Percentiles rank a stretch among this genome's conserved stretches.
Conservation (phyloP, 305 asterid species). For the Fraxinus dipetala region DNA sequence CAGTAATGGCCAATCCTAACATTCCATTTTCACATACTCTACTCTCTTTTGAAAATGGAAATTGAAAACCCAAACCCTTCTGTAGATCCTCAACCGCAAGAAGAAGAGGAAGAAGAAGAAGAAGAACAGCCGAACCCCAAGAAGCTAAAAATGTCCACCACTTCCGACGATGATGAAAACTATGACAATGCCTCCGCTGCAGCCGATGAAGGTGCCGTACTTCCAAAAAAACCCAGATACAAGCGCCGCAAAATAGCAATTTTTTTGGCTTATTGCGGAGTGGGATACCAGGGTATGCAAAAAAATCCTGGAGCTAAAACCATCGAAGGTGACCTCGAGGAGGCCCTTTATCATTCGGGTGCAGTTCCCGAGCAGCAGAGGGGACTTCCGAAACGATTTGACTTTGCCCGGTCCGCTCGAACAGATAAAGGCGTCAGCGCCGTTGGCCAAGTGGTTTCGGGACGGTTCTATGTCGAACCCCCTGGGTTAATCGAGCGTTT, state of each 20-base stretch:
- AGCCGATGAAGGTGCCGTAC: conserved; percentile 12
- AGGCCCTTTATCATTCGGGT: conserved; percentile 71
- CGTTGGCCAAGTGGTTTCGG: conserved; percentile 94
- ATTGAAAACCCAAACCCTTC: conserved; percentile 28
- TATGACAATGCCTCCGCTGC: conserved; percentile 26
- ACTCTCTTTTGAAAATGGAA: conserved; percentile 31
- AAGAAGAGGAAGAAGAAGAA: conserved; percentile 17
- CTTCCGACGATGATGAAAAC: conserved; percentile 53
- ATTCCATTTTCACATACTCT: not conserved
- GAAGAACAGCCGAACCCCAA: conserved; percentile 48
- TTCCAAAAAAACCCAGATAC: conserved; percentile 46
- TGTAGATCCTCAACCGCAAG: conserved; percentile 21
- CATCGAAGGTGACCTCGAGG: conserved; percentile 93
- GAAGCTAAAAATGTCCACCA: conserved; percentile 68
- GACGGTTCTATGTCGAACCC: conserved; percentile 78
- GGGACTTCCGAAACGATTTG: conserved; percentile 54
- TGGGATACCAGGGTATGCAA: conserved; percentile 95
- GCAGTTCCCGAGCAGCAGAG: conserved; percentile 78
- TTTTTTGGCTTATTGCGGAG: conserved; percentile 87
- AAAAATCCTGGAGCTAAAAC: conserved; percentile 97
- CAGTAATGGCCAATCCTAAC: conserved; percentile 16
- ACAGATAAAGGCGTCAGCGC: conserved; percentile 97
- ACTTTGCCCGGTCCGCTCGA: conserved; percentile 85
- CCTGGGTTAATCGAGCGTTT: conserved; percentile 76
- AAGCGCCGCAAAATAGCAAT: conserved; percentile 89